A percentile compares a stretch with the other conserved stretches of the same genome.
Evolutionary conservation across 2,329 filamentous ascomycete species (phyloP).

Genomic region (Seiridium cupressi): DNA sequence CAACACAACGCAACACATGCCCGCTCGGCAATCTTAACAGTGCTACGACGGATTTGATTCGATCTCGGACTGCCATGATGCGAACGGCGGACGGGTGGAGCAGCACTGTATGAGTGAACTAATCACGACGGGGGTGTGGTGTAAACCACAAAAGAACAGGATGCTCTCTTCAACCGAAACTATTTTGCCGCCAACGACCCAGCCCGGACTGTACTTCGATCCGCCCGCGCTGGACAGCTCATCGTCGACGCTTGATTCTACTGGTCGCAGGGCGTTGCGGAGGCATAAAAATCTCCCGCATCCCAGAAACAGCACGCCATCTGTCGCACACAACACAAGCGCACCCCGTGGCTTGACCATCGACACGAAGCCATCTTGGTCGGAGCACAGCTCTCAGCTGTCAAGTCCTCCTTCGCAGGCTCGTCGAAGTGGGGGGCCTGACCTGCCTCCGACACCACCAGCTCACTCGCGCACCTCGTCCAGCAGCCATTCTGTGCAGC

Average conservation of each 20-base stretch:
- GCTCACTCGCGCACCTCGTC: slow-evolving; percentile 59
- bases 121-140: slow-evolving; percentile 10
- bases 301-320: slow-evolving; percentile 25
- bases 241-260: slow-evolving; percentile 18
- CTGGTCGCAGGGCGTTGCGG: slow-evolving; percentile 30
- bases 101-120: slow-evolving; percentile 11
- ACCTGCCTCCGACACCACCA: slow-evolving; percentile 62
- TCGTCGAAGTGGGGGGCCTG: slow-evolving; percentile 42
- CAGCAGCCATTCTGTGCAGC: slow-evolving; percentile 38
- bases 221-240: slow-evolving; percentile 19
- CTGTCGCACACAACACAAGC: slow-evolving; percentile 7
- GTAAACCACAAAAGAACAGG: slow-evolving; percentile 34
- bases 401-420: slow-evolving; percentile 38
- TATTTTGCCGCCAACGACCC: slow-evolving; percentile 22
- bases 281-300: slow-evolving; percentile 38
- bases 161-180: slow-evolving; percentile 27
- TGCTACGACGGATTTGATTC: neutral
- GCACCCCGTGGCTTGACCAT: slow-evolving; percentile 19
- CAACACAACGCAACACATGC: neutral
- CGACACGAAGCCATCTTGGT: slow-evolving; percentile 29
- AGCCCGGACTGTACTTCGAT: slow-evolving; percentile 25
- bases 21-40: neutral
- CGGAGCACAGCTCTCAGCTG: slow-evolving; percentile 17
- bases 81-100: slow-evolving; percentile 1
- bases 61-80: neutral